A percentile compares a stretch with the other conserved stretches of the same genome.
phyloP scores from a whole-genome alignment of 139 green algal species.

The Astrephomene gubernaculifera region DNA sequence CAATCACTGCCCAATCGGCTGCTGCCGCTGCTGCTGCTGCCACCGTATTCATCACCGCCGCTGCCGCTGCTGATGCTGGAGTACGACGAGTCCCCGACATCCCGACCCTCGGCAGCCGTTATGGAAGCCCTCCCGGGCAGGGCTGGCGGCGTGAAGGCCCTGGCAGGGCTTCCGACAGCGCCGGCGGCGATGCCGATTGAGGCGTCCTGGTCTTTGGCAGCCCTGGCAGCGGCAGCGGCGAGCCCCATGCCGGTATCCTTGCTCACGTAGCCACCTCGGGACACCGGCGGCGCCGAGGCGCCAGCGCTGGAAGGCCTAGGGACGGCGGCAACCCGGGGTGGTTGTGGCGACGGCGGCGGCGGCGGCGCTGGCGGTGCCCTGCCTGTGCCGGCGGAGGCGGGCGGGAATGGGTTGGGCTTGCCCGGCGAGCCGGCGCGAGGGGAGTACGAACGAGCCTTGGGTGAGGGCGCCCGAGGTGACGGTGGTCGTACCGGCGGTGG shows the following conservation, averaged over 20 bases:
- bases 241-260: too few species aligned
- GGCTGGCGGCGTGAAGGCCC: too few species aligned
- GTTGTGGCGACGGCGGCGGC: neutral
- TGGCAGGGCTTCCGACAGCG: too few species aligned
- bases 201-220: neutral
- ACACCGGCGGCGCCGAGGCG: neutral
- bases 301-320: too few species aligned
- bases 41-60: neutral
- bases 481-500: neutral
- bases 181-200: neutral
- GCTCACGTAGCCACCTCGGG: too few species aligned
- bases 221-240: neutral
- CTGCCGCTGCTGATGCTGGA: neutral
- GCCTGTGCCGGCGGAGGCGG: conserved; percentile 31
- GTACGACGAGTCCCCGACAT: too few species aligned
- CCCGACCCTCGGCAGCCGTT: too few species aligned
- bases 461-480: neutral
- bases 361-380: conserved; percentile 7
- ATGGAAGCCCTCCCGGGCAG: too few species aligned
- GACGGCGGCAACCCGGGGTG: too few species aligned
- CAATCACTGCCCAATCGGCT: neutral
- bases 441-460: neutral
- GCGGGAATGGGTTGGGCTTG: neutral
- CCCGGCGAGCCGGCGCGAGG: neutral
- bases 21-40: conserved; percentile 7